Conservation (phyloP, 371 early-diverging fungal genomes). For the Haplosporangium sp. region DNA sequence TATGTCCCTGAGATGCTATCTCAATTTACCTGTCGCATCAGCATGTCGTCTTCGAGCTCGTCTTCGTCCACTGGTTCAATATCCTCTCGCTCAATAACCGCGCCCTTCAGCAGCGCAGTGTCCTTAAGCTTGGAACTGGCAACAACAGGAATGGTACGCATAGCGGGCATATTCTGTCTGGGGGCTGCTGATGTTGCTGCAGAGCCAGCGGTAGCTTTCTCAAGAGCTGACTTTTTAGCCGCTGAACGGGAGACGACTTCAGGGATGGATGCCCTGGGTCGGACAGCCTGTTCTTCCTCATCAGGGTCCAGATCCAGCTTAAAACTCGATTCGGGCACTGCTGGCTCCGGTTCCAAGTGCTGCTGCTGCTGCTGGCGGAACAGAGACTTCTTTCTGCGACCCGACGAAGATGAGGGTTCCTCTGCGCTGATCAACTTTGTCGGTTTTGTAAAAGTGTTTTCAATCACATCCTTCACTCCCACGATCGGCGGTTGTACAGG, state of each 20-base stretch:
- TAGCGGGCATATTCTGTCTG: background rate
- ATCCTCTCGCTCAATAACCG: slow-evolving; percentile 63
- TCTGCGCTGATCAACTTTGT: background rate
- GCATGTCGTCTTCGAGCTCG: slow-evolving; percentile 68
- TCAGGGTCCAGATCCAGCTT: slow-evolving; percentile 7
- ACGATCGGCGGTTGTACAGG: slow-evolving; percentile 5
- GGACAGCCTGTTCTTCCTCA: background rate
- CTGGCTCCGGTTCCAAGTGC: slow-evolving; percentile 42
- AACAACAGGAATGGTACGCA: slow-evolving; percentile 39
- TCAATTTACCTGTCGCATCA: slow-evolving; percentile 65
- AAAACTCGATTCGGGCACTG: slow-evolving; percentile 20
- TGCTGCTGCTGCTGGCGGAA: slow-evolving; percentile 38
- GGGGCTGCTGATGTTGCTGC: background rate
- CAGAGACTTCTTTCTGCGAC: slow-evolving; percentile 30
- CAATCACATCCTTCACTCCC: slow-evolving; percentile 34
- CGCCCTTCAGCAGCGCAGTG: slow-evolving; percentile 63
- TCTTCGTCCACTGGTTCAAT: slow-evolving; percentile 64
- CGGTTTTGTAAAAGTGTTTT: slow-evolving; percentile 45
- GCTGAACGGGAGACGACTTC: slow-evolving; percentile 6
- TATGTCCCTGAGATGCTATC: too few species aligned
- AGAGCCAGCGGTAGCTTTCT: background rate
- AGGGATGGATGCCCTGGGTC: background rate
- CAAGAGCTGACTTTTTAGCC: background rate
- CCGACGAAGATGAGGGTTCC: slow-evolving; percentile 3
- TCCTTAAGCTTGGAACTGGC: slow-evolving; percentile 55